A percentile compares a stretch with the other conserved stretches of the same genome.
These are phyloP conservation scores for Sequoia sempervirens DNA, from an alignment of 75 land plant species.

Conservation along the genomic window DNA sequence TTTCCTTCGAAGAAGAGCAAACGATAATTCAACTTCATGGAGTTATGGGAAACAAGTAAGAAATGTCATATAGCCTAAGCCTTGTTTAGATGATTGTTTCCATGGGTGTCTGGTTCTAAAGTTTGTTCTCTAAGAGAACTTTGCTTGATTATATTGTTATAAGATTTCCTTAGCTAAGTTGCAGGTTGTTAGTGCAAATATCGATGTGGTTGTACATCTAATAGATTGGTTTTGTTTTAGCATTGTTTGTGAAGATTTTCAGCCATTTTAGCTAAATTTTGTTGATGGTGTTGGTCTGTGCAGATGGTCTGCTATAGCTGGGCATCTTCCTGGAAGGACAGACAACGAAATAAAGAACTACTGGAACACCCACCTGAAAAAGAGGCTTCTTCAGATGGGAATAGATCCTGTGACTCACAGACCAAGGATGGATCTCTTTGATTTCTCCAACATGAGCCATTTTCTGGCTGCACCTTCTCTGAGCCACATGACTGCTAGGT, in stretches of 20 bases:
- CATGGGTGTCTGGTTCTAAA: background rate
- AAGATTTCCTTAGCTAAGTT: background rate
- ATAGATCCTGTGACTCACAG: conserved; percentile 10
- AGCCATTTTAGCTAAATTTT: background rate
- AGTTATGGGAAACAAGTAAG: conserved; percentile 3
- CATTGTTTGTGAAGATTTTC: background rate
- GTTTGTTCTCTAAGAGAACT: background rate
- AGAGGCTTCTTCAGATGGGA: conserved; percentile 8
- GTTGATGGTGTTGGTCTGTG: background rate
- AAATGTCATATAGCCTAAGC: background rate
- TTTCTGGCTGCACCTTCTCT: background rate
- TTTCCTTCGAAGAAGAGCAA: background rate
- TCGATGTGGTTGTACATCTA: background rate
- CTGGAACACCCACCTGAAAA: conserved; percentile 6
- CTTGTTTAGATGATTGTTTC: background rate
- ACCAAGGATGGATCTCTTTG: conserved; percentile 4
- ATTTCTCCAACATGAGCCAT: conserved; percentile 4
- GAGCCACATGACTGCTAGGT: conserved; percentile 4
- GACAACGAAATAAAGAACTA: conserved; percentile 7
- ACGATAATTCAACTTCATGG: background rate
- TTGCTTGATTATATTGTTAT: background rate
- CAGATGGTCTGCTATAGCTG: conserved; percentile 10
- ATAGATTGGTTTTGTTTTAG: background rate
- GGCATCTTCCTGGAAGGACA: conserved; percentile 3
- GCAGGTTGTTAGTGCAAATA: background rate